Conservation (phyloP, 2,329 filamentous ascomycete genomes). For the Aspergillus carbonarius region DNA sequence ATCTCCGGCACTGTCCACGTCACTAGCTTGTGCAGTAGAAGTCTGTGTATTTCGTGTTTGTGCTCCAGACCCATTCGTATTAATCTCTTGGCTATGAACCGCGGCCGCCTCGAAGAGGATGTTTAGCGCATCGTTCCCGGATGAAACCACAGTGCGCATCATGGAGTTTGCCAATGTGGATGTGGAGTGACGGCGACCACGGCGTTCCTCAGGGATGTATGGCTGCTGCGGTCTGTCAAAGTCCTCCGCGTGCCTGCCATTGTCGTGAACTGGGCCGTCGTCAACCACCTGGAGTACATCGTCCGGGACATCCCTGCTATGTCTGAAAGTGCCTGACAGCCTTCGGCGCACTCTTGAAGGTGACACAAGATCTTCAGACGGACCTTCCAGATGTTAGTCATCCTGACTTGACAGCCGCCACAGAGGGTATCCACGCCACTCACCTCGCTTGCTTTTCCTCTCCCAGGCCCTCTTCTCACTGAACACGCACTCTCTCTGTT, state of each 20-base stretch:
- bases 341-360: conserved; percentile 9
- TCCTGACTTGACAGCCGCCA: background rate
- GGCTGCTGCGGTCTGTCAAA: conserved; percentile 1
- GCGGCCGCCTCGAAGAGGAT: conserved; percentile 53
- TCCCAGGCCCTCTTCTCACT: conserved; percentile 44
- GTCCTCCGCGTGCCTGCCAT: background rate
- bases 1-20: conserved; percentile 16
- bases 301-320: background rate
- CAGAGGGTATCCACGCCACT: background rate
- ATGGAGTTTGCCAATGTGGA: conserved; percentile 37
- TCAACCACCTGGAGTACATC: conserved; percentile 6
- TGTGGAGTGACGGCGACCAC: conserved; percentile 26
- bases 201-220: conserved; percentile 5
- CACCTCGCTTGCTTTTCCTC: conserved; percentile 37
- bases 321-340: conserved; percentile 3
- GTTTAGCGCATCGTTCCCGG: conserved; percentile 54
- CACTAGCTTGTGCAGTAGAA: conserved; percentile 7
- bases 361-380: conserved; percentile 10
- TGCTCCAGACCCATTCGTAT: conserved; percentile 28
- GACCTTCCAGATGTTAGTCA: conserved; percentile 7
- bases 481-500: conserved; percentile 53
- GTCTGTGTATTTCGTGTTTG: conserved; percentile 23
- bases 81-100: conserved; percentile 41
- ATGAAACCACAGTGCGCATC: conserved; percentile 51
- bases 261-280: conserved; percentile 1